Conservation (phyloP, 2,329 filamentous ascomycete species). For the Thielaviopsis populi region DNA sequence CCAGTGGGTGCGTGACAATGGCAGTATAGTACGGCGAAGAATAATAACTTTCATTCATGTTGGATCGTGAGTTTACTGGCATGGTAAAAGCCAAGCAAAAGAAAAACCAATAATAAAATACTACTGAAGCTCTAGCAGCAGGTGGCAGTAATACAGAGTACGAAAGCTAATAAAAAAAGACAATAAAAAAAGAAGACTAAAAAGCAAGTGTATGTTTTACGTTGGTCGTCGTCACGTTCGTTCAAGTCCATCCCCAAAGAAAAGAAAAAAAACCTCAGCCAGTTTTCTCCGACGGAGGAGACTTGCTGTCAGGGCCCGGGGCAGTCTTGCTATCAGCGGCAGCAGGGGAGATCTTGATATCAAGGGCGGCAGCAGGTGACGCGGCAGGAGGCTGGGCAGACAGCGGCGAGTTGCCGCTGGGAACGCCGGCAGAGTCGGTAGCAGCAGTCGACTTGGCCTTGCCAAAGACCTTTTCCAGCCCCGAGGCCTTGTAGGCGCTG, state of each 20-base stretch:
- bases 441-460: slow-evolving; percentile 29
- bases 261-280: neutral
- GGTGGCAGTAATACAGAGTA: neutral
- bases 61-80: neutral
- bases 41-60: neutral
- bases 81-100: neutral
- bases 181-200: neutral
- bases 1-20: neutral
- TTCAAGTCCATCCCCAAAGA: neutral
- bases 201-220: neutral
- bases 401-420: slow-evolving; percentile 13
- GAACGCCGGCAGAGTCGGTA: slow-evolving; percentile 15
- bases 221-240: neutral
- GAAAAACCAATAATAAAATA: neutral
- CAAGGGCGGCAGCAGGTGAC: neutral
- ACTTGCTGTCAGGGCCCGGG: neutral
- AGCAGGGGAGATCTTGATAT: neutral
- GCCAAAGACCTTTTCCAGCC: slow-evolving; percentile 42
- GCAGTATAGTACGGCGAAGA: neutral
- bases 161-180: neutral
- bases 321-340: neutral
- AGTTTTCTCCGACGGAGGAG: neutral
- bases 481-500: slow-evolving; percentile 43
- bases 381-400: slow-evolving; percentile 7
- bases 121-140: neutral